Evolutionary conservation across 2,329 filamentous ascomycete genomes (phyloP), one percentile per base, ranked within the genome.

Genomic region (Chaetomiaceae sp.): DNA sequence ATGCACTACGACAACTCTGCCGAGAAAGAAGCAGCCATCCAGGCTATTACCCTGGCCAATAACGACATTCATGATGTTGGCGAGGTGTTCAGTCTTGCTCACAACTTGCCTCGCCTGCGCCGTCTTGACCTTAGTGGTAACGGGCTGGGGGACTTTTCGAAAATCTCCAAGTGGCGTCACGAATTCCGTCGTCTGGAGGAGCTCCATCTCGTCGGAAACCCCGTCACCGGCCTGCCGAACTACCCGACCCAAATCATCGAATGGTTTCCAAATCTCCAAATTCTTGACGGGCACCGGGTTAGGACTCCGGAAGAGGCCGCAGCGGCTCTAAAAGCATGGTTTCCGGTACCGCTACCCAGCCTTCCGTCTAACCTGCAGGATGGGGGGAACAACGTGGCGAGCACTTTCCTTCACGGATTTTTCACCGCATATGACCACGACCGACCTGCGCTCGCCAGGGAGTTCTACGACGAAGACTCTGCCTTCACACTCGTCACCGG

Each of bases 121-220:
- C 91, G 96, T 60, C 81, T 99, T 11, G 92, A 96, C 61, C 79
- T 97, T 23, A 94, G 89, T 50, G 82, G 85, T 65, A 97, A 97
- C 71, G 81, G 84, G 36, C 82, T 99, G 62, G 75, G 78, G 54
- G 82, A 80, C 47, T 70, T 90, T 46, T 80, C 83, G 52, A 79
- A 81, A 9, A 70, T 99, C 42, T 79, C 84, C 48, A 79, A 76
- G 29, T 96, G 90, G 90, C 85, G 85, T 55, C 81, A 84, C 65
- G 89, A 87, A 51, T 91, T 97, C 64, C 82, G 78, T 48, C 75
- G 83, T 52, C 78, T 97, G 10, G 84, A 95, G 65, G 91, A 91
- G 48, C 78, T 99, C 2, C 83, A 95, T 56, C 73, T 96, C 57
- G 78, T 79, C 9, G 85, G 82, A 47, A 96, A 95, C 61, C 89